These are phyloP conservation scores for Yamadazyma philogaea DNA, from an alignment of 805 yeast species.

Conservation along the genomic window DNA sequence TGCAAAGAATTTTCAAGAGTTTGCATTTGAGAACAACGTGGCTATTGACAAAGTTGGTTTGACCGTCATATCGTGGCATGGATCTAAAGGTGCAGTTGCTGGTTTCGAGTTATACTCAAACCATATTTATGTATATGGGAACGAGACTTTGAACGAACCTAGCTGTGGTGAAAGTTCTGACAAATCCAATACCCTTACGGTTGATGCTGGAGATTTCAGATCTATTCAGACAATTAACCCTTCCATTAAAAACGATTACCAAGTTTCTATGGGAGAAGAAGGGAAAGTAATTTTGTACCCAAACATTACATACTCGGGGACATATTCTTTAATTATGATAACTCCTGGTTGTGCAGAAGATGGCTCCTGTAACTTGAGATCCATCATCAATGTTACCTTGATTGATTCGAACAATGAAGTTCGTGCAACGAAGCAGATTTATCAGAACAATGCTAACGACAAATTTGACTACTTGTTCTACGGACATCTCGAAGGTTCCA, in stretches of 20 bases:
- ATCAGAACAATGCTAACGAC: conserved; percentile 74
- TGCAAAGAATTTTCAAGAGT: conserved; percentile 66
- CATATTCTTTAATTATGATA: conserved; percentile 65
- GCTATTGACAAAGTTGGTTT: conserved; percentile 60
- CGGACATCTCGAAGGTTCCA: conserved; percentile 61
- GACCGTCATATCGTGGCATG: conserved; percentile 65
- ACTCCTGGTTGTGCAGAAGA: conserved; percentile 87
- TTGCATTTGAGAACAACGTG: conserved; percentile 69
- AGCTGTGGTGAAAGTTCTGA: conserved; percentile 44
- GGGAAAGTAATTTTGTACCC: conserved; percentile 58
- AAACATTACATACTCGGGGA: conserved; percentile 68
- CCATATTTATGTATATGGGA: conserved; percentile 65
- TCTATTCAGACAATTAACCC: conserved; percentile 20
- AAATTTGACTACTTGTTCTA: conserved; percentile 77
- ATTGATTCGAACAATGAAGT: conserved; percentile 45
- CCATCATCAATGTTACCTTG: conserved; percentile 74
- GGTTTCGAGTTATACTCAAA: conserved; percentile 72
- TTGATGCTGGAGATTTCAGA: conserved; percentile 28
- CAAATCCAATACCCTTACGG: conserved; percentile 23
- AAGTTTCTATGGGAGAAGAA: conserved; percentile 28
- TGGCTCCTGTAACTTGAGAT: conserved; percentile 65
- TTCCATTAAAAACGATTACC: conserved; percentile 18
- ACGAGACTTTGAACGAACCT: conserved; percentile 66
- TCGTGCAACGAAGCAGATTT: conserved; percentile 47
- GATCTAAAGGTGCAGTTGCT: conserved; percentile 60